These are phyloP conservation scores for Laguncularia racemosa DNA, from an alignment of 345 rosid genomes.

Conservation along the genomic window DNA sequence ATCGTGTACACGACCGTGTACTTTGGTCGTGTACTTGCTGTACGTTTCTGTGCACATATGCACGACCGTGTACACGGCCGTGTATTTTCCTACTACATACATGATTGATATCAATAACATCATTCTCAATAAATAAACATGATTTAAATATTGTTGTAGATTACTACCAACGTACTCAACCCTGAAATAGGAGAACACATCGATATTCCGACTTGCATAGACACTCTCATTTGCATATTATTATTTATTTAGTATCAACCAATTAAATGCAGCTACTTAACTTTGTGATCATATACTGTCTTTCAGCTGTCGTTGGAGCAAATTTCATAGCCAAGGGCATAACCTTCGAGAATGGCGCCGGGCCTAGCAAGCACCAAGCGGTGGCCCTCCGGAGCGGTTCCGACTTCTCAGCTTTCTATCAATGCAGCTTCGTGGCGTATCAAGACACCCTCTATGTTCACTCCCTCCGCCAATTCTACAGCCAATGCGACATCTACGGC, in stretches of 20 bases:
- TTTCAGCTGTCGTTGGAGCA: slow-evolving; percentile 55
- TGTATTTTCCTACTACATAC: too few relatives aligned
- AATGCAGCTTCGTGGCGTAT: slow-evolving; percentile 64
- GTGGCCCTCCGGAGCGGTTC: slow-evolving; percentile 70
- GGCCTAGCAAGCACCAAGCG: slow-evolving; percentile 78
- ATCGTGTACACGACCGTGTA: too few relatives aligned
- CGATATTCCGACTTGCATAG: too few relatives aligned
- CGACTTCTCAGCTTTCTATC: slow-evolving; percentile 63
- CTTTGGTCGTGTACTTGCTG: too few relatives aligned
- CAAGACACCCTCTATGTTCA: slow-evolving; percentile 78
- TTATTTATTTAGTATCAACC: neutral
- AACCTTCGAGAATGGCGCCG: slow-evolving; percentile 70
- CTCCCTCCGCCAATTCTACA: slow-evolving; percentile 60
- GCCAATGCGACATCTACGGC: slow-evolving; percentile 71
- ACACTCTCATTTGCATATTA: too few relatives aligned
- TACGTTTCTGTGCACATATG: too few relatives aligned
- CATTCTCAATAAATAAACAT: too few relatives aligned
- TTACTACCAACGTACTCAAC: too few relatives aligned
- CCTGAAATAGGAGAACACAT: too few relatives aligned
- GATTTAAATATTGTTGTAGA: too few relatives aligned
- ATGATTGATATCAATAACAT: too few relatives aligned
- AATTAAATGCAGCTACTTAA: neutral
- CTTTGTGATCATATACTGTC: neutral
- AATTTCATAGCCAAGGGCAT: slow-evolving; percentile 78
- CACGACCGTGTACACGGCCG: too few relatives aligned